Percentiles rank a stretch among this genome's conserved stretches.
phyloP scores from a whole-genome alignment of 2,329 filamentous ascomycete genomes.

The Penicillium polonicum region DNA sequence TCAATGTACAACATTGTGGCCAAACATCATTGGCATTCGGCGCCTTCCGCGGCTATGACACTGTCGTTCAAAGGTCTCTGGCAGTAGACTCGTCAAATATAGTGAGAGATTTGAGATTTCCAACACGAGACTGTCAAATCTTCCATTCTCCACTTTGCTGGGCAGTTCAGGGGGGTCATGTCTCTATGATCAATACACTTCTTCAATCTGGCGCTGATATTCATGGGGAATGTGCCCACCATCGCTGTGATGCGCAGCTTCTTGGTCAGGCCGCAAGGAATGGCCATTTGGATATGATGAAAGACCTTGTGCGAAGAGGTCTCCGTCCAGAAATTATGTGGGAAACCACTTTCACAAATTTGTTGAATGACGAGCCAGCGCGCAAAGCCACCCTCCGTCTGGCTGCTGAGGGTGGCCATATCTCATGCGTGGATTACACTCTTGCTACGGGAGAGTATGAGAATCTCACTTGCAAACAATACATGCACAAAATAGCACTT shows the following conservation, averaged over 20 bases:
- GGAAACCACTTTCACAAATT: too few relatives aligned
- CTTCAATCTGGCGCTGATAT: not conserved
- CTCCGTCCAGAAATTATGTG: too few relatives aligned
- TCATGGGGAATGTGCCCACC: too few relatives aligned
- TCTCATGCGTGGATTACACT: too few relatives aligned
- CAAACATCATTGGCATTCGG: conserved; percentile 1
- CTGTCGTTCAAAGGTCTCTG: not conserved
- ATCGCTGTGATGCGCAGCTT: too few relatives aligned
- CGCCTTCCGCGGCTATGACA: not conserved
- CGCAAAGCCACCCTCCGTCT: too few relatives aligned
- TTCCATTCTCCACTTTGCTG: conserved; percentile 1
- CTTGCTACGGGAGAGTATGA: too few relatives aligned
- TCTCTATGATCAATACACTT: not conserved
- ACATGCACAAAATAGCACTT: not conserved
- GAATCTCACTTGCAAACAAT: not conserved
- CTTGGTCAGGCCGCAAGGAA: too few relatives aligned
- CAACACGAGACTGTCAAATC: not conserved
- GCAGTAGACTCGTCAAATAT: not conserved
- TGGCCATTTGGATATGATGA: too few relatives aligned
- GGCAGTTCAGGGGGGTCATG: not conserved
- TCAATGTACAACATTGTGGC: not conserved
- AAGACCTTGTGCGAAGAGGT: too few relatives aligned
- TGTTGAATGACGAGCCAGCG: too few relatives aligned
- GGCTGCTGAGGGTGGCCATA: too few relatives aligned
- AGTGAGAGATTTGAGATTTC: not conserved